Base-by-base conservation (phyloP, 306 rosid genomes). In the Malus sylvestris region DNA sequence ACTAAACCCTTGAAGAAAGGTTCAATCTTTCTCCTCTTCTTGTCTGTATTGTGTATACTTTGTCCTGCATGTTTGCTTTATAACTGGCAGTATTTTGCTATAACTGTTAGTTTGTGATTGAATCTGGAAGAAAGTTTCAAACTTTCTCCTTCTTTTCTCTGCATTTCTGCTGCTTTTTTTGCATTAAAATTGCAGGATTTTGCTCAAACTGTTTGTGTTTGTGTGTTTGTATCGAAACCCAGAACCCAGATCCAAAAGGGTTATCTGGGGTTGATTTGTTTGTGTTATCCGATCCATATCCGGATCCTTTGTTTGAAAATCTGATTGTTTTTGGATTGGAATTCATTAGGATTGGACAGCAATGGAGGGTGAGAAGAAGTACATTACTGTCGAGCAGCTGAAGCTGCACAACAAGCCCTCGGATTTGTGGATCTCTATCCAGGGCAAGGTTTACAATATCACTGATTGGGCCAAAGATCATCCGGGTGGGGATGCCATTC, bases 401-500 rank as follows among this genome's bases (percentile, higher is more conserved):
- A 49, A 66, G 70, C 30, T 55, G 42, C 89, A 86, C 83, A 83
- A 81, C 67, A 73, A 77, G 35, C 71, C 82, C 1, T 84, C 78
- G 44, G 85, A 84, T 44, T 68, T 84, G 27, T 84, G 87, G 87
- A 84, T 84, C 85, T 84, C 84, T 27, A 80, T 80, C 23, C 84
- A 84, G 70, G 87, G 85, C 10, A 84, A 84, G 80, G 78, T 84
- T 52, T 84, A 84, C 60, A 70, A 84, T 32, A 76, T 84, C 72
- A 73, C 87, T 15, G 77, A 73, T 42, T 84, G 87, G 87, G 62
- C 27, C 6, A 68, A 84, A 63, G 76, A 84, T 52, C 98, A 93
- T 70, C 98, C 98, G 3, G 98, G 98, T 68, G 98, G 98, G 29
- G 84, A 84, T 2, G 20, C 57, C 3, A 92, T 93, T 2, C 78